Evolutionary conservation across 495 filamentous ascomycete species (phyloP), one percentile per base, ranked within the genome.

Genomic region (Daldinia caldariorum): DNA sequence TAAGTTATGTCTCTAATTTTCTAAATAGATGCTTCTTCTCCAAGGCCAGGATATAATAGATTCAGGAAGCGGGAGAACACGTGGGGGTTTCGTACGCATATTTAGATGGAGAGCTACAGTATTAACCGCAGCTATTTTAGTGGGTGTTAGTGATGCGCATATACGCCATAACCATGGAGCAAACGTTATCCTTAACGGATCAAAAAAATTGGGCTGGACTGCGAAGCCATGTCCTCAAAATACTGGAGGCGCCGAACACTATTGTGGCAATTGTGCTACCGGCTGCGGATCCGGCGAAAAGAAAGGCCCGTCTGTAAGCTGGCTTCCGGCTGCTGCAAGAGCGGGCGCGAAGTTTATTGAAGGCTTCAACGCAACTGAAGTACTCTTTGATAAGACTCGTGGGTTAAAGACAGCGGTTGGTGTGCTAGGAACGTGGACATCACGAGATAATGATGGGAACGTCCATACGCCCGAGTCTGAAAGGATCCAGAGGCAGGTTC

Each of bases 341-440:
- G 87, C 89, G 3, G 93, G 93, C 7, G 92, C 92, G 0, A 80
- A 81, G 41, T 96, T 96, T 73, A 84, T 93, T 5, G 92, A 97
- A 82, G 93, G 93, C 0, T 90, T 94, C 69, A 73, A 86, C 13
- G 90, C 85, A 0, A 84, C 91, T 3, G 84, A 83, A 66, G 83
- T 97, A 9, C 38, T 91, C 0, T 95, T 96, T 75, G 84, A 88
- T 14, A 77, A 86, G 6, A 79, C 76, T 9, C 75, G 75, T 6
- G 84, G 83, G 0, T 85, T 86, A 45, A 89, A 84, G 63, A 82
- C 82, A 10, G 92, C 91, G 0, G 81, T 78, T 6, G 93, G 92
- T 0, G 84, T 97, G 1, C 70, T 83, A 69, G 93, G 93, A 1
- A 83, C 78, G 14, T 97, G 93, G 93, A 88, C 83, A 2, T 89